Evolutionary conservation across 2,329 filamentous ascomycete species (phyloP).

Genomic region (Penicillium digitatum): DNA sequence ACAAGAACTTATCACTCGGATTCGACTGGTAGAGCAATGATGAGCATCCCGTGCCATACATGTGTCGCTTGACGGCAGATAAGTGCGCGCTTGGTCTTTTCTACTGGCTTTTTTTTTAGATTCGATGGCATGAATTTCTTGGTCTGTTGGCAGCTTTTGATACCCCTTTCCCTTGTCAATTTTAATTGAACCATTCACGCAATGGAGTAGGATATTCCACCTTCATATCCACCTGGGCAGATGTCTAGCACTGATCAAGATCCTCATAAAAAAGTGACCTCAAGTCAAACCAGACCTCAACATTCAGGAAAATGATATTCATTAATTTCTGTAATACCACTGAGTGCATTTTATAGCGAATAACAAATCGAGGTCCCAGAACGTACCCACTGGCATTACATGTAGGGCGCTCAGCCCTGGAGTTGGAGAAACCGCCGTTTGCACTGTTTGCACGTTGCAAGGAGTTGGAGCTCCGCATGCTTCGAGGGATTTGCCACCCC

Average conservation of each 20-base stretch:
- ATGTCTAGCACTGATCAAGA: not conserved
- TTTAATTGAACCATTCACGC: not conserved
- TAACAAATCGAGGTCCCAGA: not conserved
- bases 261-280: not conserved
- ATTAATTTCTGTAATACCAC: not conserved
- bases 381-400: not conserved
- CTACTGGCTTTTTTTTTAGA: not conserved
- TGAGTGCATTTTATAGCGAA: not conserved
- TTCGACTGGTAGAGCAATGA: slow-evolving; percentile 31
- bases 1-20: slow-evolving; percentile 49
- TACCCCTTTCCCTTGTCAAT: not conserved
- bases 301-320: not conserved
- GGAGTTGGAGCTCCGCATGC: slow-evolving; percentile 19
- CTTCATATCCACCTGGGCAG: not conserved
- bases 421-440: slow-evolving; percentile 17
- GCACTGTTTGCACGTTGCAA: slow-evolving; percentile 23
- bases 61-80: not conserved
- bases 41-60: not conserved
- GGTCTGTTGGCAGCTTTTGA: slow-evolving; percentile 5
- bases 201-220: not conserved
- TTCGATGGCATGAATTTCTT: not conserved
- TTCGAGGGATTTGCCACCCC: slow-evolving; percentile 26
- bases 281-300: not conserved
- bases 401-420: not conserved
- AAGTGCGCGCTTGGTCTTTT: not conserved